Percentiles rank a stretch among this genome's conserved stretches.
Evolutionary conservation across 2,329 filamentous ascomycete genomes (phyloP).

Genomic region (Falciphora oryzae): DNA sequence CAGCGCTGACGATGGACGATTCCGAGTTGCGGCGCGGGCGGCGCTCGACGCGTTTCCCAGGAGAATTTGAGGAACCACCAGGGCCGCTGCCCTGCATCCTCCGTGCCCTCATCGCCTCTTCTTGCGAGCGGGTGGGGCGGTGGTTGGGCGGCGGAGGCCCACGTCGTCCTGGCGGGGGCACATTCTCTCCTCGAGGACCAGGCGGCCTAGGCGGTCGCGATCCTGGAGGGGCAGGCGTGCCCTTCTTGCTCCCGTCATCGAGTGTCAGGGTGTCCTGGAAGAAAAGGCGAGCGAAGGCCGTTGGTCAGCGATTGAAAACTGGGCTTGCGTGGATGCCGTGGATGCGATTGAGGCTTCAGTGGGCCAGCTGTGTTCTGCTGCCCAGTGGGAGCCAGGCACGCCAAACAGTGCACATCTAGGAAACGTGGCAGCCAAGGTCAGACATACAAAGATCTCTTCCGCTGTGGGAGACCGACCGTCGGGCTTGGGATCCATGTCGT

Average conservation of each 20-base stretch:
- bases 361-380: constrained; percentile 10
- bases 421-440: constrained; percentile 6
- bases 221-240: constrained; percentile 21
- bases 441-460: constrained; percentile 73
- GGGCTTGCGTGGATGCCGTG: background rate
- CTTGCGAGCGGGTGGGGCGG: constrained; percentile 59
- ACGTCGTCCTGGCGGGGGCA: constrained; percentile 39
- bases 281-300: background rate
- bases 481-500: constrained; percentile 44
- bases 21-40: constrained; percentile 72
- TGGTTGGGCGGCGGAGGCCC: constrained; percentile 40
- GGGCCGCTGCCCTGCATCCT: constrained; percentile 31
- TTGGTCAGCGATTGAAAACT: background rate
- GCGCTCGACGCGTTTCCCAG: background rate
- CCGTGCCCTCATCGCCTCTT: constrained; percentile 54
- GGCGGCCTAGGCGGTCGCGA: constrained; percentile 27
- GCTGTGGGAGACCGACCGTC: constrained; percentile 48
- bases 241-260: constrained; percentile 53
- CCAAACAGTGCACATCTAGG: background rate
- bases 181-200: constrained; percentile 40
- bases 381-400: constrained; percentile 25
- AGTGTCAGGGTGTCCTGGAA: constrained; percentile 61
- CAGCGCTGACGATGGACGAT: constrained; percentile 58
- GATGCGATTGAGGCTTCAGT: background rate
- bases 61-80: background rate